Percentiles rank a stretch among this genome's conserved stretches.
phyloP scores from a whole-genome alignment of 129 eudicot genomes.

The Oenanthe sinensis region DNA sequence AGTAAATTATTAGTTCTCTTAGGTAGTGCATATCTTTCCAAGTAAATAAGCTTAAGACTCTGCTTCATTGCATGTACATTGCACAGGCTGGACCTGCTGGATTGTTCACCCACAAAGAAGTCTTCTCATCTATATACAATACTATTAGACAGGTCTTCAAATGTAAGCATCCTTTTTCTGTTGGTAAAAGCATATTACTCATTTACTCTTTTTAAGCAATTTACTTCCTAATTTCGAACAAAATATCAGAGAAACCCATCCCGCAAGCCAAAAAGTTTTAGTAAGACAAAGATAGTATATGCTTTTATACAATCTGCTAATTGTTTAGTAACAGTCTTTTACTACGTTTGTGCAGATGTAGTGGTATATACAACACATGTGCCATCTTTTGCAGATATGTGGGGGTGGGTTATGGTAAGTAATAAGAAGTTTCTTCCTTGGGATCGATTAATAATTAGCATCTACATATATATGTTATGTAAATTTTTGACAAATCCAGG shows the following conservation, averaged over 20 bases:
- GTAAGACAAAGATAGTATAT: background rate
- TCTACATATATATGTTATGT: background rate
- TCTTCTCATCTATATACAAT: slow-evolving; percentile 86
- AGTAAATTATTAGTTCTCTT: background rate
- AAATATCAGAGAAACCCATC: too few relatives aligned
- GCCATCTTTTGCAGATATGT: slow-evolving; percentile 94
- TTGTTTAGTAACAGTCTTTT: background rate
- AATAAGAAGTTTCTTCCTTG: background rate
- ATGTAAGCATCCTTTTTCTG: slow-evolving; percentile 36
- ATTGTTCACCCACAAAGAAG: slow-evolving; percentile 67
- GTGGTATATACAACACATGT: slow-evolving; percentile 87
- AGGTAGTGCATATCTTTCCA: too few relatives aligned
- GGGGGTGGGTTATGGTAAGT: slow-evolving; percentile 93
- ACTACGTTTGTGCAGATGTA: slow-evolving; percentile 49
- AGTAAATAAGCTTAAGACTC: background rate
- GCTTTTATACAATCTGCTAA: background rate
- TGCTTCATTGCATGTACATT: background rate
- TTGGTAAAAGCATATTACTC: background rate
- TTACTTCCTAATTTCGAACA: too few relatives aligned
- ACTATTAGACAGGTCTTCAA: slow-evolving; percentile 93
- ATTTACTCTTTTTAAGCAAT: background rate
- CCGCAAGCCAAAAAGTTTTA: too few relatives aligned
- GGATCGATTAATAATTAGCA: background rate
- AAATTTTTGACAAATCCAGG: slow-evolving; percentile 16
- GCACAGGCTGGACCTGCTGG: slow-evolving; percentile 9